phyloP scores from a whole-genome alignment of 176 grass and related monocot genomes.

The Tillandsia leiboldiana region DNA sequence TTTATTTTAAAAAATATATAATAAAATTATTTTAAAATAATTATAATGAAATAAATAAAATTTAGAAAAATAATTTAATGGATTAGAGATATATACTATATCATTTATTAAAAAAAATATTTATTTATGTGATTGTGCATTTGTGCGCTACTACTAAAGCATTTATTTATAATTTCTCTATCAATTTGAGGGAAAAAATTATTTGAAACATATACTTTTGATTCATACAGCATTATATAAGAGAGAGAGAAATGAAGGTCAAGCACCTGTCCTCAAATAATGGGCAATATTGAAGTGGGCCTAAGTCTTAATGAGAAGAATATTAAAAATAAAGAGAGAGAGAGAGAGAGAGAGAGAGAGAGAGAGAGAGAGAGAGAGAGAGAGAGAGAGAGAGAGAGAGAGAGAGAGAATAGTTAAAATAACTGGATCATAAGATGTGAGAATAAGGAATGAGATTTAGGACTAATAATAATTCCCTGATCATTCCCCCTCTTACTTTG shows the following conservation, averaged over 20 bases:
- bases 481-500: neutral
- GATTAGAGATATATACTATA: too few species aligned
- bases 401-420: neutral
- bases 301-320: neutral
- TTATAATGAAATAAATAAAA: too few species aligned
- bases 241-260: neutral
- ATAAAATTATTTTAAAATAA: too few species aligned
- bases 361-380: too few species aligned
- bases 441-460: conserved; percentile 1
- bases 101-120: too few species aligned
- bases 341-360: too few species aligned
- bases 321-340: neutral
- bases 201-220: neutral
- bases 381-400: neutral
- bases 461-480: conserved; percentile 1
- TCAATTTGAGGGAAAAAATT: neutral
- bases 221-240: too few species aligned
- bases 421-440: neutral
- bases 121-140: neutral
- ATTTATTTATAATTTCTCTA: too few species aligned
- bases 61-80: too few species aligned
- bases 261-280: neutral
- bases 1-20: too few species aligned
- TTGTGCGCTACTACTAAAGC: neutral
- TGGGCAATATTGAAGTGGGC: neutral